phyloP scores from a whole-genome alignment of 2,329 filamentous ascomycete species.

The Exophiala aquamarina region DNA sequence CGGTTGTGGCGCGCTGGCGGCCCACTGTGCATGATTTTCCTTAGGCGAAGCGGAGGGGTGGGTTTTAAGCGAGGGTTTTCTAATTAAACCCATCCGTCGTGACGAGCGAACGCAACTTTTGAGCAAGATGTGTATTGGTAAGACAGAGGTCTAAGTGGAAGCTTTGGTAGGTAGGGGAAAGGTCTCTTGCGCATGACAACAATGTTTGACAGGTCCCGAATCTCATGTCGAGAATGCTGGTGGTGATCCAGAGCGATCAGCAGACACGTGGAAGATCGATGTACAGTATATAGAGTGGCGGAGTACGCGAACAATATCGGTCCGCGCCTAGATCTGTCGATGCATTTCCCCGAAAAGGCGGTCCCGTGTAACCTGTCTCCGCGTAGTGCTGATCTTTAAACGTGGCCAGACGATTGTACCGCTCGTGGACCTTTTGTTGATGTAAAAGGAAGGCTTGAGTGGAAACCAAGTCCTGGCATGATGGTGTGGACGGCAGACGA shows the following conservation, averaged over 20 bases:
- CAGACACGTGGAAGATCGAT: background rate
- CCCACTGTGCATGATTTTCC: no score
- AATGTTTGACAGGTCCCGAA: background rate
- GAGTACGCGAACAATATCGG: background rate
- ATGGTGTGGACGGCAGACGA: background rate
- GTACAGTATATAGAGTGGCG: background rate
- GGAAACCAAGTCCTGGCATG: background rate
- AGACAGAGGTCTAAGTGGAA: no score
- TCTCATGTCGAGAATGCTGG: no score
- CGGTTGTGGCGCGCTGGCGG: no score
- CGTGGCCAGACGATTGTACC: conserved; percentile 1
- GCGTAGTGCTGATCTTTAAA: background rate
- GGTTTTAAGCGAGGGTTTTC: no score
- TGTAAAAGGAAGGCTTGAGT: no score
- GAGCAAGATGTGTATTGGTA: no score
- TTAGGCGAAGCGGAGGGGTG: no score
- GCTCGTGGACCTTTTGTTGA: no score
- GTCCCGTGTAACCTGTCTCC: background rate
- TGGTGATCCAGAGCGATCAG: background rate
- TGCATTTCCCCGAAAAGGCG: background rate
- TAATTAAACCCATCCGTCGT: no score
- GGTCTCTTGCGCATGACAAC: background rate
- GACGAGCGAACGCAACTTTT: no score
- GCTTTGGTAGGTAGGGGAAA: no score
- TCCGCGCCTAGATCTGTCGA: conserved; percentile 7